Base-by-base conservation (phyloP, 305 asterid genomes). In the Coffea humblotiana region DNA sequence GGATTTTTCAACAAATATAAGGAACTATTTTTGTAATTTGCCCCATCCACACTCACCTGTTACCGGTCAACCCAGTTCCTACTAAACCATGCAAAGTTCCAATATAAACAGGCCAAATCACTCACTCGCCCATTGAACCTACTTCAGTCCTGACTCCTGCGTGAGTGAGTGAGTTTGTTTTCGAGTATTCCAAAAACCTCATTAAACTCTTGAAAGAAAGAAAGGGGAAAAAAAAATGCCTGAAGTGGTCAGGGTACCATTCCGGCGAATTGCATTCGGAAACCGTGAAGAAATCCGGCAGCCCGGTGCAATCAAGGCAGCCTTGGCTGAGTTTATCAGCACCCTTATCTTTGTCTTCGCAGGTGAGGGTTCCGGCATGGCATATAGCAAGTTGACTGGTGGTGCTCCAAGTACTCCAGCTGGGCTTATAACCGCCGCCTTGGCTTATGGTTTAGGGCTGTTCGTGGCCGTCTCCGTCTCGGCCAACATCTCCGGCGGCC, bases 401-500 rank as follows among this genome's bases (percentile, higher is more conserved):
- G n/a, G 35, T 1, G 82, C 56, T 0, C 47, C 84, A 25, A 51
- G 23, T 75, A 68, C 87, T 0, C 88, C 91, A 13, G n/a, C 89
- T 0, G 93, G 91, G 56, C 85, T 91, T 37, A 71, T 91, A 3
- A 82, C 85, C 1, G 93, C 92, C 0, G 87, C 95, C 16, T 1
- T 91, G 2, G 91, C 95, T 2, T 88, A 89, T 23, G 90, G 67
- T 58, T 82, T 91, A 58, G 94, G 78, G 49, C 84, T 90, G 14
- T 88, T 90, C 35, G 91, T 90, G 63, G 91, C 89, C 6, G 91
- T 90, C 0, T 23, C 92, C 0, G 64, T 85, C 4, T 47, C 82
- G 0, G 87, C 89, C 13, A 91, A 91, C 84, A 89, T 91, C 78
- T 91, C 95, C 81, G 92, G 93, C 66, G 95, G 95, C 79, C 95